Base-by-base conservation (phyloP, 306 rosid species). In the Ceratonia siliqua region DNA sequence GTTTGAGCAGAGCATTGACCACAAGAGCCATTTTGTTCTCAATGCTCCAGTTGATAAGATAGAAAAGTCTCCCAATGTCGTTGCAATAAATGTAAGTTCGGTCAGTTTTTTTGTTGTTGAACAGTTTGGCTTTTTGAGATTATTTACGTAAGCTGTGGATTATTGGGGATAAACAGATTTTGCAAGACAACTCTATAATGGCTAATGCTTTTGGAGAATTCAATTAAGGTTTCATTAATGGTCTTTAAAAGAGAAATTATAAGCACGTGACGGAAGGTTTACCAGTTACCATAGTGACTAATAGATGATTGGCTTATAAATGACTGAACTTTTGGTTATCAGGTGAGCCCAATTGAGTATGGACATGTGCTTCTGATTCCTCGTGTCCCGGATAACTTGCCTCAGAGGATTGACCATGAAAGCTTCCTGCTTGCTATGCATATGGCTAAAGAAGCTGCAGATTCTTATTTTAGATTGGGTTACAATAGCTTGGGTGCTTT, bases 281-380 rank as follows among this genome's bases (percentile, higher is more conserved):
- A 21, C 18, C 49, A 35, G 7, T 9, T n/a, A n/a, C n/a, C n/a
- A n/a, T n/a, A n/a, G 17, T 4, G 68, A 62, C 46, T 62, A 33
- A 27, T 30, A 24, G 27, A 45, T 59, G n/a, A n/a, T n/a, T n/a
- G 38, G 55, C 8, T 76, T 43, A 28, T 55, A 2, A 5, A 15
- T 59, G 39, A 68, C 21, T 59, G 70, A 43, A 67, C 5, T 57
- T 72, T 57, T 25, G 63, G 21, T 66, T 42, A 67, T 84, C 78
- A 90, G 96, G 96, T 90, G 48, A 90, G 96, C 80, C 96, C 96
- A 0, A 88, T 90, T 70, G 96, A 90, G 70, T 86, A 90, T 59
- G 96, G 93, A 18, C 96, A 90, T 67, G 96, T 90, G 67, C 86
- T 88, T 68, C 63, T 90, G 85, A 86, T 90, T 35, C 96, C 96